Percentiles rank a stretch among this genome's conserved stretches.
These are phyloP conservation scores for Termitomyces sp. DNA, from an alignment of 768 basidiomycete genomes.

Conservation along the genomic window DNA sequence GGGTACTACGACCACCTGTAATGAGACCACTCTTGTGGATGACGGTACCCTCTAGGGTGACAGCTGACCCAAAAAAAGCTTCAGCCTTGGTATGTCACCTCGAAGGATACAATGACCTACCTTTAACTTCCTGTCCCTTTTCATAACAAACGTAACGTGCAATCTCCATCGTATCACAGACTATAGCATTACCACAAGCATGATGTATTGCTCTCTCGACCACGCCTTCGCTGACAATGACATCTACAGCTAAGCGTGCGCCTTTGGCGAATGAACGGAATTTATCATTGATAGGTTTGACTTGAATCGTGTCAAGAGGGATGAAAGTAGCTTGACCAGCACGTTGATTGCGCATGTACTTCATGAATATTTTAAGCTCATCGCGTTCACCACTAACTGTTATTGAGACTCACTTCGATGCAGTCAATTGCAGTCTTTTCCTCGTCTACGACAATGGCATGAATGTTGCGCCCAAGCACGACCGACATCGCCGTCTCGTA, in stretches of 20 bases:
- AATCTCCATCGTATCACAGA: constrained; percentile 94
- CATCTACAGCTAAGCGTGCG: constrained; percentile 79
- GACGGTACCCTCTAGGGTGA: constrained; percentile 93
- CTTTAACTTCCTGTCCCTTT: constrained; percentile 94
- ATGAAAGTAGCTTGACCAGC: constrained; percentile 97
- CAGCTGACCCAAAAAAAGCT: constrained; percentile 48
- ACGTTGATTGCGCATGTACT: constrained; percentile 95
- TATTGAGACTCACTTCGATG: constrained; percentile 63
- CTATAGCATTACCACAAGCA: constrained; percentile 90
- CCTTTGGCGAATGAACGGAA: constrained; percentile 89
- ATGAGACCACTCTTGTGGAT: constrained; percentile 98
- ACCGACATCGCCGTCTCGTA: constrained; percentile 91
- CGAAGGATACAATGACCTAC: constrained; percentile 35
- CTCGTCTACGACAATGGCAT: constrained; percentile 93
- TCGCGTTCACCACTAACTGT: not conserved
- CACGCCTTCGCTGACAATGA: constrained; percentile 74
- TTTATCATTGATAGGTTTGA: constrained; percentile 91
- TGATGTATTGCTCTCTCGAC: constrained; percentile 95
- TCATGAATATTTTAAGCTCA: not conserved
- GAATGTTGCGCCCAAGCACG: constrained; percentile 89
- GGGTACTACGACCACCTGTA: constrained; percentile 86
- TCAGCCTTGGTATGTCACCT: not conserved
- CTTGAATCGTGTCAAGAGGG: constrained; percentile 95
- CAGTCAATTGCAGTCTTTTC: constrained; percentile 97
- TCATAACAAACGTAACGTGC: constrained; percentile 90